These are phyloP conservation scores for Ophiostoma sp. DNA, from an alignment of 2,329 filamentous ascomycete genomes.

Conservation along the genomic window DNA sequence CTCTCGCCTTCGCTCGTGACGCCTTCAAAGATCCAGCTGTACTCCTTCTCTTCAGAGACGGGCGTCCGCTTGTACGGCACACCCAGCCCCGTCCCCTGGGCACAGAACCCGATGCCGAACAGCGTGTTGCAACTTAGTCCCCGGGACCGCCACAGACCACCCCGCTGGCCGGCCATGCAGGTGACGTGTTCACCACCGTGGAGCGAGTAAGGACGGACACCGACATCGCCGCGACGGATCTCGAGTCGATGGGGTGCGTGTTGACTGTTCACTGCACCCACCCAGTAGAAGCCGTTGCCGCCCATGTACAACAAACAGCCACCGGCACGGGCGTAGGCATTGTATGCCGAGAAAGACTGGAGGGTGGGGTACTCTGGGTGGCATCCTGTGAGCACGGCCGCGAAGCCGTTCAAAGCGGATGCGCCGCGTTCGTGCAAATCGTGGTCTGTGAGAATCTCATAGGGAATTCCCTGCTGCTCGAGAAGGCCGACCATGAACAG, in stretches of 20 bases:
- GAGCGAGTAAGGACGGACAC: neutral
- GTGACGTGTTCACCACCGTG: neutral
- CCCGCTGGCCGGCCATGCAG: slow-evolving; percentile 27
- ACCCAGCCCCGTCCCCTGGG: slow-evolving; percentile 35
- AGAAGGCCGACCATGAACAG: slow-evolving; percentile 40
- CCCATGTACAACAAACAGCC: slow-evolving; percentile 43
- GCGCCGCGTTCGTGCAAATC: slow-evolving; percentile 36
- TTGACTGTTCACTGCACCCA: slow-evolving; percentile 36
- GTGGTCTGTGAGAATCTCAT: slow-evolving; percentile 43
- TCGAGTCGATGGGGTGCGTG: slow-evolving; percentile 34
- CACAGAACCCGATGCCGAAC: slow-evolving; percentile 38
- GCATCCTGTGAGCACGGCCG: slow-evolving; percentile 36
- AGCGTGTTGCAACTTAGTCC: slow-evolving; percentile 38
- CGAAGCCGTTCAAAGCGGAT: slow-evolving; percentile 30
- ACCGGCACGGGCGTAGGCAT: slow-evolving; percentile 35
- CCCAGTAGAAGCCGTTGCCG: slow-evolving; percentile 43
- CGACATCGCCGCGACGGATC: slow-evolving; percentile 1
- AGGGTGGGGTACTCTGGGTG: slow-evolving; percentile 41
- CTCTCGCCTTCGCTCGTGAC: neutral
- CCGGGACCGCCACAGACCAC: slow-evolving; percentile 40
- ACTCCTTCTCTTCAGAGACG: slow-evolving; percentile 6
- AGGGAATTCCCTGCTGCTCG: slow-evolving; percentile 35
- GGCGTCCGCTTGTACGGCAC: slow-evolving; percentile 31
- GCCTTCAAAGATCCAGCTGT: slow-evolving; percentile 27
- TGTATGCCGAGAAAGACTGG: slow-evolving; percentile 35